Evolutionary conservation across 2,329 filamentous ascomycete species (phyloP).

Genomic region (Xylaria sp.): DNA sequence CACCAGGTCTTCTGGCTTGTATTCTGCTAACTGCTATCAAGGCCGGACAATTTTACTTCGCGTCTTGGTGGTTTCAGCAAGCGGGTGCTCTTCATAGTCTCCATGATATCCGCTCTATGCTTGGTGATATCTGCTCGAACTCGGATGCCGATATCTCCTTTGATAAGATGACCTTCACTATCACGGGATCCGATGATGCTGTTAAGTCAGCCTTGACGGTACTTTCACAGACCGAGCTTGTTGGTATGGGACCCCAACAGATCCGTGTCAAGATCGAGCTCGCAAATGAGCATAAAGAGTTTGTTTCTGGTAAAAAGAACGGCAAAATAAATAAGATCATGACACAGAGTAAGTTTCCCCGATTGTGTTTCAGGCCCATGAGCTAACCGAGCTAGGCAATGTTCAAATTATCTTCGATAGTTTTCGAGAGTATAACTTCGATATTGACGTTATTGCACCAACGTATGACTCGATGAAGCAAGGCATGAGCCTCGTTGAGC

Average conservation of each 20-base stretch:
- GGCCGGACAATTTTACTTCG: constrained; percentile 98
- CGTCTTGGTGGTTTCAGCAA: constrained; percentile 93
- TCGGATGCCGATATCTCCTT: constrained; percentile 95
- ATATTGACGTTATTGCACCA: constrained; percentile 94
- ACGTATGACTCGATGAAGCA: constrained; percentile 96
- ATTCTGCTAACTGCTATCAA: constrained; percentile 54
- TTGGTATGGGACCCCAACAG: constrained; percentile 77
- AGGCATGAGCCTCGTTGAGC: constrained; percentile 90
- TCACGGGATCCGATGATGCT: constrained; percentile 95
- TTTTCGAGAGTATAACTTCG: constrained; percentile 99
- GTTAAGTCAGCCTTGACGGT: constrained; percentile 96
- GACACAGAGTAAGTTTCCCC: constrained; percentile 80
- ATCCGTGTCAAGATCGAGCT: constrained; percentile 98
- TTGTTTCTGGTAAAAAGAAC: constrained; percentile 99
- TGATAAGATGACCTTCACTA: constrained; percentile 91
- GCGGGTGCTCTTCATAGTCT: constrained; percentile 73
- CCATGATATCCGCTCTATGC: constrained; percentile 86
- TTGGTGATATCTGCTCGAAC: constrained; percentile 95
- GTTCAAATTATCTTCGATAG: constrained; percentile 99
- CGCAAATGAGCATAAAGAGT: constrained; percentile 99
- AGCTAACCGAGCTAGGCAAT: constrained; percentile 67
- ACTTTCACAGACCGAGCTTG: constrained; percentile 90
- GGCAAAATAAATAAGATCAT: constrained; percentile 99
- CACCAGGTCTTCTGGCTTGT: neutral
- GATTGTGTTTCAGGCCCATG: constrained; percentile 30